Evolutionary conservation across 192 early-diverging fungal species (phyloP), one percentile per base, ranked within the genome.

Genomic region (Glomus cerebriforme): DNA sequence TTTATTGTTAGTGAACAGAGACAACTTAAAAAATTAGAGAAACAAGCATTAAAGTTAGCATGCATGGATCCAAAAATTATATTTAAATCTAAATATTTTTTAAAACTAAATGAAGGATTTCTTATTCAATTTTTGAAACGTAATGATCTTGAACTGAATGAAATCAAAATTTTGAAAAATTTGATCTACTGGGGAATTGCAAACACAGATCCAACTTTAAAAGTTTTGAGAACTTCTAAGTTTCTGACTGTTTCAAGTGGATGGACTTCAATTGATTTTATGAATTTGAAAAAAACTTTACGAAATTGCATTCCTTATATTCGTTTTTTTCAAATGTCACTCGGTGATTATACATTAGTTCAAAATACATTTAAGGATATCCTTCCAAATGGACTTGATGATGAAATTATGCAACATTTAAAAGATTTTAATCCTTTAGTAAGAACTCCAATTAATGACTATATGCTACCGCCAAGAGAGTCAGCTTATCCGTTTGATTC

Each of bases 101-200:
- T 32, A 70, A 19, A 7, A 39, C 12, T 70, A 8, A 19, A 70
- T 12, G 67, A 70, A 43, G n/a, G 15, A 17, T n/a, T 24, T 7
- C 39, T 70, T 32, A n/a, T 70, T 39, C 10, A 39, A 9, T 1
- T 70, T 35, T 43, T 70, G 17, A 70, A 34, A 39, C 34, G 29
- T 12, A 34, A 70, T 70, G 34, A 22, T 19, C n/a, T 70, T 39
- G 9, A 26, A 34, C 15, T 70, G 13, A 32, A 70, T 17, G 67
- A 70, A 32, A 24, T 34, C 12, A 19, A 70, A 70, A 70, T 70
- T 70, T 70, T 26, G 10, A 32, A 70, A 8, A 37, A 70, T 43
- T 70, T 70, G 19, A 34, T 70, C 34, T 37, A 70, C 35, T 70
- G 67, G 67, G 67, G 34, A 2, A 70, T 70, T 34, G 35, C 26